Evolutionary conservation across 2,329 filamentous ascomycete genomes (phyloP).

Genomic region (Alternaria sp.): DNA sequence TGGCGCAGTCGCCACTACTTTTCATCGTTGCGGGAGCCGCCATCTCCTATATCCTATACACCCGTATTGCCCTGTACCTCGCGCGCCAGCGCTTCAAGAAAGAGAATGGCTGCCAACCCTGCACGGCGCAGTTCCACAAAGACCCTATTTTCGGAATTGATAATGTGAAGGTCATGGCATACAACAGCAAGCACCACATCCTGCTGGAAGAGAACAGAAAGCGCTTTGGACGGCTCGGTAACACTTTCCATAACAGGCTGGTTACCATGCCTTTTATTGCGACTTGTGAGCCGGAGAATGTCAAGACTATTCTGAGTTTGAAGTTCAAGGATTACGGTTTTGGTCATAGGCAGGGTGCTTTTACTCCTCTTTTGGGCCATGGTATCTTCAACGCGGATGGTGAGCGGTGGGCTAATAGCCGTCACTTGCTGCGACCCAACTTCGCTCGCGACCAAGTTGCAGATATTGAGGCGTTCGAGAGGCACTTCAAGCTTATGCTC

Average conservation of each 20-base stretch:
- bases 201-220: constrained; percentile 28
- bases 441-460: constrained; percentile 61
- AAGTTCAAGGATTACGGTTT: constrained; percentile 57
- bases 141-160: constrained; percentile 64
- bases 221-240: constrained; percentile 34
- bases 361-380: constrained; percentile 52
- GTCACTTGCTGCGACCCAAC: constrained; percentile 61
- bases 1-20: constrained; percentile 35
- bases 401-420: constrained; percentile 47
- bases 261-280: constrained; percentile 44
- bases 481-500: constrained; percentile 64
- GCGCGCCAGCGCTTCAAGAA: constrained; percentile 48
- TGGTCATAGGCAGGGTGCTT: constrained; percentile 42
- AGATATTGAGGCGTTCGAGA: constrained; percentile 65
- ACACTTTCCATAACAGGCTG: constrained; percentile 52
- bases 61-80: constrained; percentile 43
- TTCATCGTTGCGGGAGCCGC: constrained; percentile 40
- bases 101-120: constrained; percentile 57
- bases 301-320: constrained; percentile 55
- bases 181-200: constrained; percentile 43
- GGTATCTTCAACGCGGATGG: constrained; percentile 58
- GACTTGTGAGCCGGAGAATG: constrained; percentile 57
- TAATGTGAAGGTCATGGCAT: constrained; percentile 51
- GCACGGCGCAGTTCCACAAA: constrained; percentile 56
- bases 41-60: constrained; percentile 45